Evolutionary conservation across 1,284 basidiomycete genomes (phyloP).

Genomic region (Ceratobasidium sp.): DNA sequence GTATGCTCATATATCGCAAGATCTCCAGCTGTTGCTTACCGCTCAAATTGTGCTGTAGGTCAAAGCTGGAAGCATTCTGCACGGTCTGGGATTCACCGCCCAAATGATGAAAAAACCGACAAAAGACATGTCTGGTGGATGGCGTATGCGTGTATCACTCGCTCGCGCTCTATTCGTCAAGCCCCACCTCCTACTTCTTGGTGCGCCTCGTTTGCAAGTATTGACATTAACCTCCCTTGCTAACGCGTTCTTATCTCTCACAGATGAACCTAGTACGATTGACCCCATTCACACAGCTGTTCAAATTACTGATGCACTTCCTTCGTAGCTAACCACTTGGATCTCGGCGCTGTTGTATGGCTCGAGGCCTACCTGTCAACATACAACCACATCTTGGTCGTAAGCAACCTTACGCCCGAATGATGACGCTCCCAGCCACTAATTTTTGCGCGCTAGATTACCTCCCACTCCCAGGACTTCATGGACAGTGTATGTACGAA

Average conservation of each 20-base stretch:
- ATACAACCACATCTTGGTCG: slow-evolving; percentile 97
- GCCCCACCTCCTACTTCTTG: slow-evolving; percentile 92
- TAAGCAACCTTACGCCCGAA: slow-evolving; percentile 46
- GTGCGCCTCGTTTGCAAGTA: slow-evolving; percentile 58
- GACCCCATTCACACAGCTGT: background rate
- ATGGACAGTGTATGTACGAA: slow-evolving; percentile 96
- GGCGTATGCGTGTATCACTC: slow-evolving; percentile 77
- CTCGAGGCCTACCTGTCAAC: slow-evolving; percentile 97
- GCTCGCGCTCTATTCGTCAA: slow-evolving; percentile 96
- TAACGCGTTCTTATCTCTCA: slow-evolving; percentile 13
- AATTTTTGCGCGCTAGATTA: slow-evolving; percentile 62
- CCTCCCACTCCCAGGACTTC: slow-evolving; percentile 97
- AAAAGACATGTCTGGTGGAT: slow-evolving; percentile 84
- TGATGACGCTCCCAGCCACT: slow-evolving; percentile 24
- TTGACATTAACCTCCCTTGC: slow-evolving; percentile 1
- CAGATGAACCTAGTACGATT: slow-evolving; percentile 52
- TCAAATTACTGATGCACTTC: slow-evolving; percentile 13
- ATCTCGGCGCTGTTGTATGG: slow-evolving; percentile 98
- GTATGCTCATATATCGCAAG: background rate
- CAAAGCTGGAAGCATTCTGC: slow-evolving; percentile 94
- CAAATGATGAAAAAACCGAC: slow-evolving; percentile 97
- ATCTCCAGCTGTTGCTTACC: background rate
- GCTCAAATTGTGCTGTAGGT: slow-evolving; percentile 52
- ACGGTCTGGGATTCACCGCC: slow-evolving; percentile 93
- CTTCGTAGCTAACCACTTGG: slow-evolving; percentile 77